Conservation (phyloP, 2,329 filamentous ascomycete species). For the Cladophialophora chaetospira region DNA sequence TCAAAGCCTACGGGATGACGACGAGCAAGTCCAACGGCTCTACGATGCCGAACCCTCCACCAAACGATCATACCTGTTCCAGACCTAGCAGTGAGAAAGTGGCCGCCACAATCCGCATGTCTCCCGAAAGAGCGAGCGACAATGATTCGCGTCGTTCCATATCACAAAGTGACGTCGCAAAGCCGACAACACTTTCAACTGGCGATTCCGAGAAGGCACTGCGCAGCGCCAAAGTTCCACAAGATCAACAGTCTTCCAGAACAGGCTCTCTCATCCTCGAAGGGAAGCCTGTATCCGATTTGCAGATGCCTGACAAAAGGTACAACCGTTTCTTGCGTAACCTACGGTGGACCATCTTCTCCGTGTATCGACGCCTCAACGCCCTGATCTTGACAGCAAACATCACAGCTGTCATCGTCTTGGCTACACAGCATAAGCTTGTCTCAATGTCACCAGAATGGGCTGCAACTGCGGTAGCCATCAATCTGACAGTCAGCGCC, state of each 20-base stretch:
- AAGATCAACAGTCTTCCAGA: conserved; percentile 21
- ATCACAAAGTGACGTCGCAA: conserved; percentile 8
- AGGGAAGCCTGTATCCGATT: conserved; percentile 23
- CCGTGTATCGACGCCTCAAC: conserved; percentile 48
- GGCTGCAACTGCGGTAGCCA: conserved; percentile 47
- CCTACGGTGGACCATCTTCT: conserved; percentile 42
- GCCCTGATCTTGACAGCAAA: conserved; percentile 45
- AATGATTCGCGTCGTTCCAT: conserved; percentile 1
- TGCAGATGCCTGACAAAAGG: conserved; percentile 32
- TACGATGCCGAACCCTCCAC: too few relatives aligned
- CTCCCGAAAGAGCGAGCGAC: not conserved
- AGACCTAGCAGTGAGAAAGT: not conserved
- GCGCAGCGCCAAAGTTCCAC: not conserved
- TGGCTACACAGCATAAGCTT: conserved; percentile 41
- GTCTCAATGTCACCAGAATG: conserved; percentile 34
- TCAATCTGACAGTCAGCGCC: conserved; percentile 51
- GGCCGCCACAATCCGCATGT: not conserved
- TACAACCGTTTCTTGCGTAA: conserved; percentile 35
- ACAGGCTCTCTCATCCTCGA: conserved; percentile 25
- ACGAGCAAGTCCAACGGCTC: too few relatives aligned
- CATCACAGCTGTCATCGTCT: conserved; percentile 39
- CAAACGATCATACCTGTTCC: not conserved
- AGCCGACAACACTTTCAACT: conserved; percentile 4
- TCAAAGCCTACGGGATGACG: too few relatives aligned
- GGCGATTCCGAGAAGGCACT: not conserved